Percentiles rank a stretch among this genome's conserved stretches.
Conservation (phyloP, 129 eudicot genomes). For the sunflower (Helianthus annuus) region HanXRQr2.0-SUNRISE NC_035449.2:13464413-13464912, state of each 20-base stretch:
- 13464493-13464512: constrained; percentile 52
- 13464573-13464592: too few relatives aligned
- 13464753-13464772: constrained; percentile 1
- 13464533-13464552: constrained; percentile 8
- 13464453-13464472: constrained; percentile 77
- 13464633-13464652: constrained; percentile 69
- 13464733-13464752: constrained; percentile 67
- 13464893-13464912: neutral
- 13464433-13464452: constrained; percentile 69
- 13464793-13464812: neutral
- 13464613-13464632: constrained; percentile 51
- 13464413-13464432: constrained; percentile 98
- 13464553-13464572: constrained; percentile 1
- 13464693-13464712: constrained; percentile 83
- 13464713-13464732: constrained; percentile 66
- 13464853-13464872: constrained; percentile 69
- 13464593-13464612: too few relatives aligned
- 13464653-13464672: constrained; percentile 79
- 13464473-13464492: constrained; percentile 71
- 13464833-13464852: constrained; percentile 75
- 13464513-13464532: constrained; percentile 25
- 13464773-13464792: neutral
- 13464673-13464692: constrained; percentile 75
- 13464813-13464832: constrained; percentile 59
- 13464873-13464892: neutral